phyloP scores from a whole-genome alignment of 805 yeast genomes.

The Hagleromyces aurorensis region DNA sequence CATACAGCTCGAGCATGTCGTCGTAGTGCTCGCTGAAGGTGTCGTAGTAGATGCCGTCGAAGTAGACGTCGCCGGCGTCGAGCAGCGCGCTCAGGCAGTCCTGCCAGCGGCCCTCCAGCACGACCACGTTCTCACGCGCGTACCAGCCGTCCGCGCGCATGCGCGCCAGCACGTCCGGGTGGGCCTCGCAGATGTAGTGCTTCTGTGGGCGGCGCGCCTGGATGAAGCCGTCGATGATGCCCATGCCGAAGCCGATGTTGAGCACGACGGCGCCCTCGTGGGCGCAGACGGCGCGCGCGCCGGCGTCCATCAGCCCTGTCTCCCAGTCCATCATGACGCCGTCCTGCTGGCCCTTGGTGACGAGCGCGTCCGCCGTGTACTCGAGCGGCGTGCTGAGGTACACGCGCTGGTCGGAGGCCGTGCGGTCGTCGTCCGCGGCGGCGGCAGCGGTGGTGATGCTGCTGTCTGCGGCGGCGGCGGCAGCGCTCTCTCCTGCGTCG shows the following conservation, averaged over 20 bases:
- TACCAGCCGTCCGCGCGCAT: constrained; percentile 76
- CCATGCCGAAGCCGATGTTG: constrained; percentile 96
- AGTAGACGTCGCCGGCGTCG: constrained; percentile 51
- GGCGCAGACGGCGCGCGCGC: constrained; percentile 66
- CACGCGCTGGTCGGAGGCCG: constrained; percentile 56
- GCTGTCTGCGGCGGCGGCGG: constrained; percentile 10
- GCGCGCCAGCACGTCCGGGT: constrained; percentile 76
- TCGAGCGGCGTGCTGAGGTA: constrained; percentile 60
- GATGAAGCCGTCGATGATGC: constrained; percentile 80
- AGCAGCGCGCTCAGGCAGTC: constrained; percentile 62
- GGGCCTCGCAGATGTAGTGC: constrained; percentile 91
- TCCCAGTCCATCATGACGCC: constrained; percentile 99
- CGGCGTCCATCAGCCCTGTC: constrained; percentile 66
- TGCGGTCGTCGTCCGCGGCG: constrained; percentile 44
- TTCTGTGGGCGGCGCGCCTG: constrained; percentile 35
- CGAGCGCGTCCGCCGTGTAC: constrained; percentile 56
- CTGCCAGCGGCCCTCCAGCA: constrained; percentile 92
- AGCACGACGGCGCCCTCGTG: constrained; percentile 41
- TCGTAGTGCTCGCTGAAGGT: constrained; percentile 88
- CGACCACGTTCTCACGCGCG: constrained; percentile 58
- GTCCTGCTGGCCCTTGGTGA: constrained; percentile 66
- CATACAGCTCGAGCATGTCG: constrained; percentile 83
- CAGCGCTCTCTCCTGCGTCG: constrained; percentile 8
- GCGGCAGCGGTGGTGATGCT: constrained; percentile 13
- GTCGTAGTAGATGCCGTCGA: constrained; percentile 90